A percentile compares a stretch with the other conserved stretches of the same genome.
Evolutionary conservation across 306 rosid species (phyloP).

Genomic region (Argentina anserina): DNA sequence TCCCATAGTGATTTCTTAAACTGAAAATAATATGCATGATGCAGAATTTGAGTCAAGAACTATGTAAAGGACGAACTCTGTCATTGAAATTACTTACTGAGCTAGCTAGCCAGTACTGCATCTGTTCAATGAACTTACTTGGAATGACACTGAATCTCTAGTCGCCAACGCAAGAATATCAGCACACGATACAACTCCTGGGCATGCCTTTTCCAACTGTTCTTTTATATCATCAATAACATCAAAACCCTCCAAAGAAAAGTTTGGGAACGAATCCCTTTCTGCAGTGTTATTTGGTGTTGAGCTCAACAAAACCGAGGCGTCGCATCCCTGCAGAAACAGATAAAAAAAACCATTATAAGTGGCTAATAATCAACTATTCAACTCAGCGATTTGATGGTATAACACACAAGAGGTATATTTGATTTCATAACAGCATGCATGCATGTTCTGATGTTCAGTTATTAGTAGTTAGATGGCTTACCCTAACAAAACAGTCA

Average conservation of each 20-base stretch:
- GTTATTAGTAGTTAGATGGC: not conserved
- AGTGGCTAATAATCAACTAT: not conserved
- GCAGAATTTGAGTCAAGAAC: not conserved
- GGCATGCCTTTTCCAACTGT: constrained; percentile 37
- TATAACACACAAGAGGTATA: not conserved
- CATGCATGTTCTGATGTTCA: not conserved
- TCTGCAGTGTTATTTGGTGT: constrained; percentile 38
- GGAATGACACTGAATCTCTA: constrained; percentile 47
- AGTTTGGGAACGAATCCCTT: constrained; percentile 43
- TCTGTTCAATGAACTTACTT: constrained; percentile 14
- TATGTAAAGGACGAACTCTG: not conserved
- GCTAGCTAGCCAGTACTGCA: not conserved
- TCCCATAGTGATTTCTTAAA: constrained; percentile 38
- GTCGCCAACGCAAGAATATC: constrained; percentile 53
- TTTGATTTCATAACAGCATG: not conserved
- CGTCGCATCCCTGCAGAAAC: constrained; percentile 57
- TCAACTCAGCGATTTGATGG: not conserved
- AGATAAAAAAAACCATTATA: not conserved
- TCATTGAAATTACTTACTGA: not conserved
- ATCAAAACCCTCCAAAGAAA: constrained; percentile 40
- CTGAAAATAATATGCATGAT: constrained; percentile 24
- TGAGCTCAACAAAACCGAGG: constrained; percentile 47
- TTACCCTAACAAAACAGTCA: constrained; percentile 64
- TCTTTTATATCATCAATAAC: constrained; percentile 51
- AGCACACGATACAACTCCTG: constrained; percentile 57